Conservation (phyloP, 257 asterid genomes). For the Avicennia marina region DNA sequence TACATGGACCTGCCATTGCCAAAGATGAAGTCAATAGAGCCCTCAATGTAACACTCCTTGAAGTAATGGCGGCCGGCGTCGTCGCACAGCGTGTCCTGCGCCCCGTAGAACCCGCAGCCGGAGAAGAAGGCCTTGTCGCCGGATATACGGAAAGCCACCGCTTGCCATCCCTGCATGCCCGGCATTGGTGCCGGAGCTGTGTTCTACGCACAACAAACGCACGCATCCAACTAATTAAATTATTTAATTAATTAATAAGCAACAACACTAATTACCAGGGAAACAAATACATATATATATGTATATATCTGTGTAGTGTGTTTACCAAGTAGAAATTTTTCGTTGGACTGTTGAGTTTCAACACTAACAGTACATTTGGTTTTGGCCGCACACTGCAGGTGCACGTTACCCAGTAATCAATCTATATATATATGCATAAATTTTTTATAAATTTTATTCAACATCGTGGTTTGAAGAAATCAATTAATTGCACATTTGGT, state of each 20-base stretch:
- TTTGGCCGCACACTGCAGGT: too few species aligned
- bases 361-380: too few species aligned
- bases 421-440: too few species aligned
- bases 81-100: constrained; percentile 90
- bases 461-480: too few species aligned
- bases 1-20: constrained; percentile 94
- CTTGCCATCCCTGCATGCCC: constrained; percentile 92
- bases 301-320: neutral
- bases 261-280: too few species aligned
- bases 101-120: constrained; percentile 90
- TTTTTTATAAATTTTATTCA: too few species aligned
- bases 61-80: constrained; percentile 94
- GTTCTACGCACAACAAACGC: constrained; percentile 31
- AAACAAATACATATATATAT: too few species aligned
- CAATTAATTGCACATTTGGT: too few species aligned
- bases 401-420: too few species aligned
- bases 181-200: constrained; percentile 95
- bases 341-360: too few species aligned
- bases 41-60: constrained; percentile 86
- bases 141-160: constrained; percentile 85
- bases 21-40: constrained; percentile 89
- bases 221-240: too few species aligned
- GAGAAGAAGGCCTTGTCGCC: constrained; percentile 87
- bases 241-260: neutral
- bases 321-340: too few species aligned